These are phyloP conservation scores for Lolium rigidum DNA, from an alignment of 176 grass and related monocot genomes.

Conservation along the genomic window DNA sequence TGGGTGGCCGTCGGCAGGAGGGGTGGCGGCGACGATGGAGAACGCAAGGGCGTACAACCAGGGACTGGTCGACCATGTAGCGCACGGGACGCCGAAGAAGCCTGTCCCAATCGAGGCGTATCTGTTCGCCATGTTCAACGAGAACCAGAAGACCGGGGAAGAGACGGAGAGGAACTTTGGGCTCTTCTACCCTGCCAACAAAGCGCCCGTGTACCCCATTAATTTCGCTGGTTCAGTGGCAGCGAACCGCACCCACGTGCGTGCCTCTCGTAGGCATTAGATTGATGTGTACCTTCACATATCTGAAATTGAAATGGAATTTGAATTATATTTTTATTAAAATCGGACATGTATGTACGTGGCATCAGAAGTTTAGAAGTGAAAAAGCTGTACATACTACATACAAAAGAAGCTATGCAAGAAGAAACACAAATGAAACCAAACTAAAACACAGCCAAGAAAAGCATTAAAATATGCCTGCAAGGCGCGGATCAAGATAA, in stretches of 20 bases:
- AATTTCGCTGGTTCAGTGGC: conserved; percentile 15
- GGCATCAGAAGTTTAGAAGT: too few relatives aligned
- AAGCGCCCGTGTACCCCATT: conserved; percentile 63
- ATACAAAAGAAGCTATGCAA: too few relatives aligned
- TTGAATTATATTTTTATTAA: too few relatives aligned
- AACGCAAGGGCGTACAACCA: conserved; percentile 74
- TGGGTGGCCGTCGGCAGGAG: conserved; percentile 67
- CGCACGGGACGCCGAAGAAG: conserved; percentile 54
- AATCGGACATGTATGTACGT: too few relatives aligned
- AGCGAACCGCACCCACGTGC: not conserved
- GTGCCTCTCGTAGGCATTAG: too few relatives aligned
- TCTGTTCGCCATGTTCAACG: conserved; percentile 80
- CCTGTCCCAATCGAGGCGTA: conserved; percentile 57
- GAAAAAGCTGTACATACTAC: too few relatives aligned
- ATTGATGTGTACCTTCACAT: too few relatives aligned
- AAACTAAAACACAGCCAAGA: too few relatives aligned
- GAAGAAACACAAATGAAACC: too few relatives aligned
- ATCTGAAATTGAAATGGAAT: too few relatives aligned
- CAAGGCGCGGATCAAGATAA: too few relatives aligned
- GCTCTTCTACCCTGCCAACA: conserved; percentile 68
- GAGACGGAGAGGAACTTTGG: conserved; percentile 62
- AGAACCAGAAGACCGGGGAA: conserved; percentile 61
- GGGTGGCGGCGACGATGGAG: not conserved
- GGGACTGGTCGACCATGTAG: conserved; percentile 59
- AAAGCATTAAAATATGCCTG: too few relatives aligned